These are phyloP conservation scores for Avicennia marina DNA, from an alignment of 257 asterid species.

Conservation along the genomic window DNA sequence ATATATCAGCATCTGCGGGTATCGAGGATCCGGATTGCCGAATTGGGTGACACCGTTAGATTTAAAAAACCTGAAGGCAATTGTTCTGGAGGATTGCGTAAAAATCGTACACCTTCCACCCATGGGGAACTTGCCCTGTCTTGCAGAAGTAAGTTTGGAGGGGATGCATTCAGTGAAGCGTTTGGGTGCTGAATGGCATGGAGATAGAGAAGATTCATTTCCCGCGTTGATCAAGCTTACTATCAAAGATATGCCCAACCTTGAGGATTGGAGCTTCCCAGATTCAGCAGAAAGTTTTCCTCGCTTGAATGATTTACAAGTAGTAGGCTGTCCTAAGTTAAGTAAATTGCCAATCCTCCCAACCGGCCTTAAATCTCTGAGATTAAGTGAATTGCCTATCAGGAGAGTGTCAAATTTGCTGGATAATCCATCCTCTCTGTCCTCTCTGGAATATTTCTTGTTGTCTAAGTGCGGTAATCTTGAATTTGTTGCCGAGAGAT, in stretches of 20 bases:
- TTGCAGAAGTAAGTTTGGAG: not conserved
- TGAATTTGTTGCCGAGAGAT: constrained; percentile 2
- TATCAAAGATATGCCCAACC: not conserved
- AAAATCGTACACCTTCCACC: constrained; percentile 24
- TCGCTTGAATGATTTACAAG: not conserved
- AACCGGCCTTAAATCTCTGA: not conserved
- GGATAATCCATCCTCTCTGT: constrained; percentile 5
- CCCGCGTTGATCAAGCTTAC: constrained; percentile 6
- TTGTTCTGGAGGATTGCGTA: not conserved
- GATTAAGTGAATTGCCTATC: not conserved
- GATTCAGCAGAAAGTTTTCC: constrained; percentile 9
- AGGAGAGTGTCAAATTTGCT: constrained; percentile 9
- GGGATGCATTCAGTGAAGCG: constrained; percentile 8
- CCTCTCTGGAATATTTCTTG: not conserved
- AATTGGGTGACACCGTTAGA: constrained; percentile 21
- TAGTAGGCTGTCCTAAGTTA: not conserved
- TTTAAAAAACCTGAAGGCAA: not conserved
- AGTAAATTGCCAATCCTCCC: not conserved
- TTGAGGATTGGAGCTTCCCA: constrained; percentile 18
- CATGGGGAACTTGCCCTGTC: constrained; percentile 13
- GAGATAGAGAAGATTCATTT: constrained; percentile 16
- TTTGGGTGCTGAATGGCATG: constrained; percentile 12
- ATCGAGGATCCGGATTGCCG: constrained; percentile 22
- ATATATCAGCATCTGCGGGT: not conserved
- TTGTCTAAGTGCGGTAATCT: not conserved